Evolutionary conservation across 495 filamentous ascomycete species (phyloP).

Genomic region (Aspergillus affinis): DNA sequence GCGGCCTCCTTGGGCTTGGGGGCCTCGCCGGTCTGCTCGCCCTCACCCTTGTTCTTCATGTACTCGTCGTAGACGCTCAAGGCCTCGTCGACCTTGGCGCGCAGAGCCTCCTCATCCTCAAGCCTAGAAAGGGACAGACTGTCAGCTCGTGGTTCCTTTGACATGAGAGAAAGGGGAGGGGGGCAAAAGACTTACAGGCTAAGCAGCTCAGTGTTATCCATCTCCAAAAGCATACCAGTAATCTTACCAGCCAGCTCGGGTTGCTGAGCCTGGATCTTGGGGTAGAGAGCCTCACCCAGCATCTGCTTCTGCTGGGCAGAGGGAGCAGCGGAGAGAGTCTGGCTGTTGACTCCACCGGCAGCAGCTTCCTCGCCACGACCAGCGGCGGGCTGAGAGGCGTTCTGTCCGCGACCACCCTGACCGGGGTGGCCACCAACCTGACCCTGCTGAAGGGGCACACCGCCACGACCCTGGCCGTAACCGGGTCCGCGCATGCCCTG

Average conservation of each 20-base stretch:
- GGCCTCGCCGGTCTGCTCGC: slow-evolving; percentile 35
- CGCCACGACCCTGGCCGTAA: slow-evolving; percentile 50
- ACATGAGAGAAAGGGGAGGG: slow-evolving; percentile 1
- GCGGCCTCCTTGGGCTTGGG: slow-evolving; percentile 46
- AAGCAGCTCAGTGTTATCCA: slow-evolving; percentile 93
- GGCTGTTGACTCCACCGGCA: slow-evolving; percentile 36
- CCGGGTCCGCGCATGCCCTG: slow-evolving; percentile 69
- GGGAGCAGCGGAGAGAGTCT: slow-evolving; percentile 54
- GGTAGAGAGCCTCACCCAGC: slow-evolving; percentile 94
- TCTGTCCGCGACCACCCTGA: slow-evolving; percentile 39
- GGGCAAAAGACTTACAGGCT: slow-evolving; percentile 76
- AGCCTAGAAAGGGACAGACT: slow-evolving; percentile 54
- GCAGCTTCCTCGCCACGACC: slow-evolving; percentile 32
- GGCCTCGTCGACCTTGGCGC: slow-evolving; percentile 94
- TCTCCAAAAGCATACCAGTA: slow-evolving; percentile 98
- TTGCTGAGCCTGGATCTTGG: slow-evolving; percentile 92
- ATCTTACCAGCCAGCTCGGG: slow-evolving; percentile 97
- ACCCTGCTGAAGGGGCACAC: slow-evolving; percentile 44
- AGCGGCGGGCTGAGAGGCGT: slow-evolving; percentile 37
- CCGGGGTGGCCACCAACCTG: slow-evolving; percentile 52
- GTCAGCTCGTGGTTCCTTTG: slow-evolving; percentile 17
- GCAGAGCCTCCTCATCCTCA: slow-evolving; percentile 84
- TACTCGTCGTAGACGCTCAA: slow-evolving; percentile 98
- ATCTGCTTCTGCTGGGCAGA: slow-evolving; percentile 91
- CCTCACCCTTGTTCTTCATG: slow-evolving; percentile 70